Conservation (phyloP, 2,329 filamentous ascomycete species). For the Cryphonectria parasitica region DNA sequence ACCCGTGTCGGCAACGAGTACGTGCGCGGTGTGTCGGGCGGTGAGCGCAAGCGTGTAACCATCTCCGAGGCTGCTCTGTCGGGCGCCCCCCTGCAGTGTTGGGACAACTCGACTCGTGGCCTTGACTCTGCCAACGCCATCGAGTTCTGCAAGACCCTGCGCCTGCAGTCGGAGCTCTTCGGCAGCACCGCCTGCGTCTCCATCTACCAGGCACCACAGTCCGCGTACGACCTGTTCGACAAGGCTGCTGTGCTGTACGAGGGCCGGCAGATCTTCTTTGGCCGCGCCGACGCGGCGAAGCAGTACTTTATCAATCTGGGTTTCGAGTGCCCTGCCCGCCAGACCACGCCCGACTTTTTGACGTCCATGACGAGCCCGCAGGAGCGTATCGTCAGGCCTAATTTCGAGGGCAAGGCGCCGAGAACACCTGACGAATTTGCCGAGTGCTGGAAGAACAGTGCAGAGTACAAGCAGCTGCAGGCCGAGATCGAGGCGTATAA, state of each 20-base stretch:
- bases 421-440: conserved; percentile 67
- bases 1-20: conserved; percentile 77
- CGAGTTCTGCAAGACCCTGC: conserved; percentile 73
- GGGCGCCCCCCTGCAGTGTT: conserved; percentile 64
- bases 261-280: conserved; percentile 66
- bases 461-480: conserved; percentile 54
- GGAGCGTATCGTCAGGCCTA: conserved; percentile 59
- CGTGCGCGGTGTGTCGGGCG: conserved; percentile 73
- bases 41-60: conserved; percentile 71
- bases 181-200: conserved; percentile 69
- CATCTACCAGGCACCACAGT: conserved; percentile 73
- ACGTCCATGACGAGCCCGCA: conserved; percentile 68
- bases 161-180: conserved; percentile 69
- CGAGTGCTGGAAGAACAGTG: conserved; percentile 59
- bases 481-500: conserved; percentile 62
- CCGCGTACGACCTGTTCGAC: conserved; percentile 67
- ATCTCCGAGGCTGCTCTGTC: conserved; percentile 66
- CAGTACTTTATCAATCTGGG: conserved; percentile 70
- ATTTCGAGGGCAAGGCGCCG: conserved; percentile 60
- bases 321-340: conserved; percentile 67
- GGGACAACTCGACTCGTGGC: conserved; percentile 75
- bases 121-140: conserved; percentile 76
- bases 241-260: conserved; percentile 63
- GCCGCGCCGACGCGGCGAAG: conserved; percentile 61
- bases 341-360: conserved; percentile 73